Conservation (phyloP, 805 yeast genomes). For the Candida hispaniensis region DNA sequence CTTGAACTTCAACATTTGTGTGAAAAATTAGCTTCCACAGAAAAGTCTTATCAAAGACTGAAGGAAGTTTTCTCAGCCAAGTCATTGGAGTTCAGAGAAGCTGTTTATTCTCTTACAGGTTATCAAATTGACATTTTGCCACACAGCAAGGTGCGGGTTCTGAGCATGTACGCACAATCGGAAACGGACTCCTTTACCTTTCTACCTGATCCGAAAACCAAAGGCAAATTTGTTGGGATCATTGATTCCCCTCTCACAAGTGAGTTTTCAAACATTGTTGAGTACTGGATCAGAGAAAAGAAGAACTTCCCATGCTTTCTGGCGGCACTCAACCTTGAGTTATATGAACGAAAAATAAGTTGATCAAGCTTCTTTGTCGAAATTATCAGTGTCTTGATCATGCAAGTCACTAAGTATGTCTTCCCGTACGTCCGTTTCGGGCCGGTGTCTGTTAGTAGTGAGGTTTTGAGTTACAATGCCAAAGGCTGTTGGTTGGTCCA, state of each 20-base stretch:
- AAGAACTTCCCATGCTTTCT: conserved; percentile 68
- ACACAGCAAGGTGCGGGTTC: conserved; percentile 45
- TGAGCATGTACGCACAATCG: conserved; percentile 36
- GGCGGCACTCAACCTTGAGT: conserved; percentile 58
- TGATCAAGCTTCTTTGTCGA: conserved; percentile 13
- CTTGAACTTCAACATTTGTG: conserved; percentile 23
- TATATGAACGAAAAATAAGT: conserved; percentile 38
- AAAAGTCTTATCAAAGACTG: conserved; percentile 25
- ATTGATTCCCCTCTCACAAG: conserved; percentile 27
- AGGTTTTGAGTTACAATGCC: conserved; percentile 31
- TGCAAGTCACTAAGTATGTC: conserved; percentile 1
- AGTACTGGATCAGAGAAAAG: conserved; percentile 57
- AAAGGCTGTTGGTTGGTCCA: conserved; percentile 50
- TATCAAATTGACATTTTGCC: conserved; percentile 57
- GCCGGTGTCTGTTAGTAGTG: conserved; percentile 7
- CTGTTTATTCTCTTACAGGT: conserved; percentile 60
- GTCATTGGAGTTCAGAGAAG: conserved; percentile 59
- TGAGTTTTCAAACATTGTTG: conserved; percentile 42
- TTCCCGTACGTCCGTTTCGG: conserved; percentile 6
- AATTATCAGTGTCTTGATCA: not conserved
- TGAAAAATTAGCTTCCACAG: conserved; percentile 18
- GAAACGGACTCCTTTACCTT: conserved; percentile 41
- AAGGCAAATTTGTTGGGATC: conserved; percentile 38
- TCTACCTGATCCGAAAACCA: conserved; percentile 39
- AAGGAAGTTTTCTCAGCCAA: conserved; percentile 51